A percentile compares a stretch with the other conserved stretches of the same genome.
Evolutionary conservation across 75 land plant species (phyloP).

Genomic region (Adiantum capillusveneris): DNA sequence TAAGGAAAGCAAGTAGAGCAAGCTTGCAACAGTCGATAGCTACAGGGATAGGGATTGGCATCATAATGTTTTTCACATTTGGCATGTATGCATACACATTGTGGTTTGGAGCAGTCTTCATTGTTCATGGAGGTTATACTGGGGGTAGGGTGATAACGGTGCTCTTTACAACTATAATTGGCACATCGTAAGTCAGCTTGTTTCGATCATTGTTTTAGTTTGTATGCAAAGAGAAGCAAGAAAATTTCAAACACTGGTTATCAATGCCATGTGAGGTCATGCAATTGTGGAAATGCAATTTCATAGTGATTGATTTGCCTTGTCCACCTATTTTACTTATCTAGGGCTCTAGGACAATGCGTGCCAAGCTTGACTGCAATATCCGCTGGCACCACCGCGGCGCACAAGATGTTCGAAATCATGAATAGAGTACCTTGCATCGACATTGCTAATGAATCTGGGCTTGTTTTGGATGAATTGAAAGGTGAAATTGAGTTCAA

Average conservation of each 20-base stretch:
- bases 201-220: not conserved
- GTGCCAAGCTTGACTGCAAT: too few species aligned
- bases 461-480: slow-evolving; percentile 8
- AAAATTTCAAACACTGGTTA: too few species aligned
- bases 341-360: too few species aligned
- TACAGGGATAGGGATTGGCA: slow-evolving; percentile 29
- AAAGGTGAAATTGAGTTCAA: slow-evolving; percentile 19
- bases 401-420: slow-evolving; percentile 19
- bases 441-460: slow-evolving; percentile 10
- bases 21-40: slow-evolving; percentile 14
- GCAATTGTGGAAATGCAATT: too few species aligned
- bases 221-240: too few species aligned
- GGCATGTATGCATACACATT: slow-evolving; percentile 36
- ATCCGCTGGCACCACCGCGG: not conserved
- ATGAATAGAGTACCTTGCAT: slow-evolving; percentile 26
- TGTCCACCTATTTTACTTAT: too few species aligned
- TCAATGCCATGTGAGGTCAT: too few species aligned
- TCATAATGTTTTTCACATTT: slow-evolving; percentile 30
- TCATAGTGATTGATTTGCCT: too few species aligned
- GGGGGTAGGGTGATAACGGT: slow-evolving; percentile 61
- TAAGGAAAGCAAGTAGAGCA: too few species aligned
- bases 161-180: slow-evolving; percentile 49
- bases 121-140: slow-evolving; percentile 60
- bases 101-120: slow-evolving; percentile 53
- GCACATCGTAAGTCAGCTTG: slow-evolving; percentile 25